These are phyloP conservation scores for Medicago arabica DNA, from an alignment of 306 rosid species.

Conservation along the genomic window DNA sequence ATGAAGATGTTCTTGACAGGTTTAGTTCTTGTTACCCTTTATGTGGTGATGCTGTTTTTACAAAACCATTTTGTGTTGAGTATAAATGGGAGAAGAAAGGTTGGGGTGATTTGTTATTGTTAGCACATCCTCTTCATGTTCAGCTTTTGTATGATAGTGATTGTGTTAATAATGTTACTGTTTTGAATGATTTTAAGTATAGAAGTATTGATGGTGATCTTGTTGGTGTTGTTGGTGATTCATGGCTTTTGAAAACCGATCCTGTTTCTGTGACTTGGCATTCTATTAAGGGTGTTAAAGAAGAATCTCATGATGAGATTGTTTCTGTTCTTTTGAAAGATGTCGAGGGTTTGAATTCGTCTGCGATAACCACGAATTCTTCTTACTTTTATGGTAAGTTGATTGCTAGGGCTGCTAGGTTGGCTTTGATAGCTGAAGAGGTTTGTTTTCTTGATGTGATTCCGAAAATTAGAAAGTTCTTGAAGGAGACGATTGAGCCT, in stretches of 20 bases:
- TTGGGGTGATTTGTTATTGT: conserved; percentile 76
- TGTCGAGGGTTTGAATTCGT: conserved; percentile 59
- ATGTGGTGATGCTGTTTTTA: conserved; percentile 66
- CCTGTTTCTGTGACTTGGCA: conserved; percentile 86
- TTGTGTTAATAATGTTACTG: conserved; percentile 35
- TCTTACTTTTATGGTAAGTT: conserved; percentile 79
- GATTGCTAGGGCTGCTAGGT: conserved; percentile 82
- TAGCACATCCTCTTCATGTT: conserved; percentile 90
- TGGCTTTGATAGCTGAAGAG: conserved; percentile 91
- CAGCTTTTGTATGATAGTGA: conserved; percentile 51
- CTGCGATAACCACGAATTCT: conserved; percentile 51
- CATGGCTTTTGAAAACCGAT: conserved; percentile 70
- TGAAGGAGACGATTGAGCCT: conserved; percentile 78
- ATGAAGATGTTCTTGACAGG: conserved; percentile 63
- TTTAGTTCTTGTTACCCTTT: conserved; percentile 79
- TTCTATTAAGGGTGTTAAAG: conserved; percentile 61
- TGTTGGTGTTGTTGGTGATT: conserved; percentile 84
- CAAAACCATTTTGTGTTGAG: conserved; percentile 62
- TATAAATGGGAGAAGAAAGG: conserved; percentile 77
- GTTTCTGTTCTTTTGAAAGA: conserved; percentile 64
- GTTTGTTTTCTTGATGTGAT: conserved; percentile 61
- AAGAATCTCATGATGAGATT: conserved; percentile 59
- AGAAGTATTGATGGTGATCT: conserved; percentile 86
- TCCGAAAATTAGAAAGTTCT: conserved; percentile 57
- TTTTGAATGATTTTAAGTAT: conserved; percentile 70